Conservation (phyloP, 805 yeast species). For the Yarrowia porcina region DNA sequence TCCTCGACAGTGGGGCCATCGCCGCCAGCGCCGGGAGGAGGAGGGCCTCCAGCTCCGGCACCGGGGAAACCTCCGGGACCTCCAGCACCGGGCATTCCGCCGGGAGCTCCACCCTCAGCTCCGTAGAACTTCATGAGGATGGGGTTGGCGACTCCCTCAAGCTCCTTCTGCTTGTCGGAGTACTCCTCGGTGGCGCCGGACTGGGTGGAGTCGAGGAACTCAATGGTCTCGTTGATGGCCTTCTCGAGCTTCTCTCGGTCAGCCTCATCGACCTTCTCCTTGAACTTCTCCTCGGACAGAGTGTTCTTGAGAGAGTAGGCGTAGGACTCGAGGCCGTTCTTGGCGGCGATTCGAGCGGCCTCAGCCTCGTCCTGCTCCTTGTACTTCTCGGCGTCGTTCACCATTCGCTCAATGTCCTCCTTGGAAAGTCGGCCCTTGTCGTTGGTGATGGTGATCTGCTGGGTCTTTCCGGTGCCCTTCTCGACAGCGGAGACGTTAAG, state of each 20-base stretch:
- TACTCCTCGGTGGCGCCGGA: constrained; percentile 91
- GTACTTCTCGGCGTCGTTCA: constrained; percentile 94
- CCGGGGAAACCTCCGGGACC: constrained; percentile 61
- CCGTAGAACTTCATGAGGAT: constrained; percentile 96
- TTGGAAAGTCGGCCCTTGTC: constrained; percentile 97
- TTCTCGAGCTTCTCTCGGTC: constrained; percentile 67
- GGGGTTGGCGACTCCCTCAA: constrained; percentile 93
- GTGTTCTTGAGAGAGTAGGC: constrained; percentile 90
- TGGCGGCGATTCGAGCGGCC: constrained; percentile 86
- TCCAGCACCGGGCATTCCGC: constrained; percentile 71
- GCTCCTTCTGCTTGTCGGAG: constrained; percentile 90
- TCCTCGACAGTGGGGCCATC: constrained; percentile 63
- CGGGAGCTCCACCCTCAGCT: constrained; percentile 71
- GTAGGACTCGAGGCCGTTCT: constrained; percentile 93
- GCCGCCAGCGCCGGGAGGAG: constrained; percentile 50
- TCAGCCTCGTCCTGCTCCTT: constrained; percentile 96
- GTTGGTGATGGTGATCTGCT: constrained; percentile 95
- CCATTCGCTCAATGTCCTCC: constrained; percentile 98
- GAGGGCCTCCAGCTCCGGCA: constrained; percentile 58
- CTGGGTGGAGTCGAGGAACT: constrained; percentile 92
- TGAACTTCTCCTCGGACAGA: constrained; percentile 67
- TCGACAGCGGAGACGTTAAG: constrained; percentile 93
- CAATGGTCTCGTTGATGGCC: constrained; percentile 80
- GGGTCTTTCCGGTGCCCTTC: constrained; percentile 97
- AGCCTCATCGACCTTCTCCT: constrained; percentile 68